Conservation (phyloP, 768 basidiomycete species). For the Collybiopsis confluens region DNA sequence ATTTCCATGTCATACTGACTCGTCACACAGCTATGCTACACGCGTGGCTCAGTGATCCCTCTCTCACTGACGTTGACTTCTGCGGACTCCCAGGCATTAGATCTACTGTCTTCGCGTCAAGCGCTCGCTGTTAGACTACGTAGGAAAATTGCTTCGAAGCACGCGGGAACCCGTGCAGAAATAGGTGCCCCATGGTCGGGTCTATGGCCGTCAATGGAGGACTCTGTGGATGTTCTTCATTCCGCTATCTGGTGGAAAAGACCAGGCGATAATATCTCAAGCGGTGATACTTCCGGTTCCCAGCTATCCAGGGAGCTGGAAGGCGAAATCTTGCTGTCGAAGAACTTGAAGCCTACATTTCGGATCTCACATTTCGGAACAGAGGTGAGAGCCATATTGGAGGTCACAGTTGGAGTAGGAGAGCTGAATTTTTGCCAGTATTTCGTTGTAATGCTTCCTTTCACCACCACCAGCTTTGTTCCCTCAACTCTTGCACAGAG, state of each 20-base stretch:
- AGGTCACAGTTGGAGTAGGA: neutral
- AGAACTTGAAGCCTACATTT: slow-evolving; percentile 31
- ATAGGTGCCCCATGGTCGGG: neutral
- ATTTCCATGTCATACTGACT: neutral
- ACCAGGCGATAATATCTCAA: slow-evolving; percentile 9
- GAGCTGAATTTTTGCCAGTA: slow-evolving; percentile 26
- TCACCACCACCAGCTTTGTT: slow-evolving; percentile 25
- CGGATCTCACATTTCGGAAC: slow-evolving; percentile 34
- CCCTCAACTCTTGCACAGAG: neutral
- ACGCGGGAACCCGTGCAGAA: neutral
- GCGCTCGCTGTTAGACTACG: slow-evolving; percentile 29
- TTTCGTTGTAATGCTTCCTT: slow-evolving; percentile 33
- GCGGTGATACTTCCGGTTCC: slow-evolving; percentile 8
- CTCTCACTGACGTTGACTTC: slow-evolving; percentile 27
- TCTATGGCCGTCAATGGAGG: slow-evolving; percentile 11
- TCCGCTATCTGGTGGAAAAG: slow-evolving; percentile 31
- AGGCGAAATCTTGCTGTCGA: slow-evolving; percentile 34
- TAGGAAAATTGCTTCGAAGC: slow-evolving; percentile 10
- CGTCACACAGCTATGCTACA: slow-evolving; percentile 31
- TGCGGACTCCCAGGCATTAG: slow-evolving; percentile 29
- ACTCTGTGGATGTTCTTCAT: slow-evolving; percentile 23
- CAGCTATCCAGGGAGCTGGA: slow-evolving; percentile 17
- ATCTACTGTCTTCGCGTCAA: slow-evolving; percentile 28
- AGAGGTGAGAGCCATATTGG: slow-evolving; percentile 24
- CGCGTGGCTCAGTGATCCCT: slow-evolving; percentile 37